These are phyloP conservation scores for Blastobotrys serpentis DNA, from an alignment of 1,139 yeast genomes.

Conservation along the genomic window DNA sequence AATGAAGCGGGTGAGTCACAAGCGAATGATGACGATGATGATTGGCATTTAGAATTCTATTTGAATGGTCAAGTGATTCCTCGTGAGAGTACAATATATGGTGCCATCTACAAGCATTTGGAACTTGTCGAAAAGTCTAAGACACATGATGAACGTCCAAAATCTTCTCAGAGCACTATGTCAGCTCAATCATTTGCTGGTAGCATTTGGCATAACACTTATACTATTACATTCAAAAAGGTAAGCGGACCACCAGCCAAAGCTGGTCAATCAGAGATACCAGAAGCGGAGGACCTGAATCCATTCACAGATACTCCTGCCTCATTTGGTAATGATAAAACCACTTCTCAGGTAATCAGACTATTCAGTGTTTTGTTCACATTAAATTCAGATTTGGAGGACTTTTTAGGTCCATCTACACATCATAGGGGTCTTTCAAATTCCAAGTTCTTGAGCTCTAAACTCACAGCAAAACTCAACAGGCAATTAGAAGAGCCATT, in stretches of 20 bases:
- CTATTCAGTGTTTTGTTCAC: slow-evolving; percentile 55
- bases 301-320: slow-evolving; percentile 32
- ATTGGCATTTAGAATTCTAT: slow-evolving; percentile 58
- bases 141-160: slow-evolving; percentile 9
- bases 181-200: slow-evolving; percentile 40
- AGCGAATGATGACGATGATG: slow-evolving; percentile 27
- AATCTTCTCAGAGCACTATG: slow-evolving; percentile 3
- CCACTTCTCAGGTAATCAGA: slow-evolving; percentile 52
- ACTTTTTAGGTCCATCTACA: slow-evolving; percentile 25
- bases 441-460: slow-evolving; percentile 67
- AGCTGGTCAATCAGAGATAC: slow-evolving; percentile 22
- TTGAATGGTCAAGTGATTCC: slow-evolving; percentile 63
- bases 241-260: slow-evolving; percentile 31
- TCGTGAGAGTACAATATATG: slow-evolving; percentile 72
- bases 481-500: slow-evolving; percentile 89
- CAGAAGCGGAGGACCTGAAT: slow-evolving; percentile 38
- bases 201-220: slow-evolving; percentile 58
- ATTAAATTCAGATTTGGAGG: slow-evolving; percentile 42
- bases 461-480: slow-evolving; percentile 80
- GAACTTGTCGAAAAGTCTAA: slow-evolving; percentile 33
- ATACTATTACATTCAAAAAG: slow-evolving; percentile 53
- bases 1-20: slow-evolving; percentile 21
- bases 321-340: slow-evolving; percentile 44
- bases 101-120: slow-evolving; percentile 64
- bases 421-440: slow-evolving; percentile 36